Conservation (phyloP, 1,284 basidiomycete genomes). For the Malassezia globosa region DNA sequence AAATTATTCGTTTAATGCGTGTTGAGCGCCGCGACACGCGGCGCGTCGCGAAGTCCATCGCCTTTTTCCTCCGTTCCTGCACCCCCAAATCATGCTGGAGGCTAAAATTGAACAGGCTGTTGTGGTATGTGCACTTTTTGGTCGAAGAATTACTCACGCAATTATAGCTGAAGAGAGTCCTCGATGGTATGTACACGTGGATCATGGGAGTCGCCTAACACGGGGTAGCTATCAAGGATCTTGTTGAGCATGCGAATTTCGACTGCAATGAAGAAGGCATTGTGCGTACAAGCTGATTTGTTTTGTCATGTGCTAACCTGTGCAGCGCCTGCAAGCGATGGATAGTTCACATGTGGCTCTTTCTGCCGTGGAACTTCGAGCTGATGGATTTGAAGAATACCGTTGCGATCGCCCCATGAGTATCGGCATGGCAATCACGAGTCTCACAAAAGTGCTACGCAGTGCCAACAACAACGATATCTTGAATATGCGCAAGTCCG, state of each 20-base stretch:
- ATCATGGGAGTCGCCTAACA: neutral
- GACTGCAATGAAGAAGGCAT: constrained; percentile 91
- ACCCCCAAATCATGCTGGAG: constrained; percentile 12
- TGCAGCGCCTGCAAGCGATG: constrained; percentile 68
- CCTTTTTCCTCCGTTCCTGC: neutral
- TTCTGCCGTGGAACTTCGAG: constrained; percentile 62
- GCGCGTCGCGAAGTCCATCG: constrained; percentile 1
- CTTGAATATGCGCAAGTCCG: constrained; percentile 78
- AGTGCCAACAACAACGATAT: constrained; percentile 94
- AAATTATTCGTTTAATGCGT: no score
- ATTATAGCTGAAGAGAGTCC: constrained; percentile 14
- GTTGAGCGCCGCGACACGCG: no score
- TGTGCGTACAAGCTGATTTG: no score
- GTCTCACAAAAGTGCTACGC: constrained; percentile 88
- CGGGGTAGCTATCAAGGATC: constrained; percentile 73
- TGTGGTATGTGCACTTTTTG: constrained; percentile 8
- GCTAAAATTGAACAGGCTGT: constrained; percentile 19
- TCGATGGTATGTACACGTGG: constrained; percentile 12
- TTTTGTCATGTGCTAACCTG: neutral
- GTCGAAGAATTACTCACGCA: neutral
- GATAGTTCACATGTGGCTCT: constrained; percentile 99
- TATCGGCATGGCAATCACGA: constrained; percentile 55
- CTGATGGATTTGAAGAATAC: constrained; percentile 51
- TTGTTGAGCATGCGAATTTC: constrained; percentile 95
- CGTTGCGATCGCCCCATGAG: constrained; percentile 94